A percentile compares a stretch with the other conserved stretches of the same genome.
phyloP scores from a whole-genome alignment of 23 red algal species.

The Agarophyton chilense region DNA sequence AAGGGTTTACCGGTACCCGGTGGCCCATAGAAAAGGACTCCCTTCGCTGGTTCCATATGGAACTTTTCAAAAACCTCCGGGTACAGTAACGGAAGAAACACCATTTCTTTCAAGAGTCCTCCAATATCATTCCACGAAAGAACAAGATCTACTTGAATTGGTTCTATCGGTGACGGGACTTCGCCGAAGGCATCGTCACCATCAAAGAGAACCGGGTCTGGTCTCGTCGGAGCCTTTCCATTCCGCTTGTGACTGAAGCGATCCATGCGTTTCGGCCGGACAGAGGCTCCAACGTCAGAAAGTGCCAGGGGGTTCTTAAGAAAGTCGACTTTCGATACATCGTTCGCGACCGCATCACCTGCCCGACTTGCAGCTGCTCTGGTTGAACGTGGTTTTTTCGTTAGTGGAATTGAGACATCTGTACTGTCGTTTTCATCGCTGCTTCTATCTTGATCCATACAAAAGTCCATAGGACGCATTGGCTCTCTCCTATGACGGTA shows the following conservation, averaged over 20 bases:
- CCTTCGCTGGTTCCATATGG: no score
- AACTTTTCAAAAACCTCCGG: slow-evolving; percentile 84
- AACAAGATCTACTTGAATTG: slow-evolving; percentile 74
- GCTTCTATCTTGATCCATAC: slow-evolving; percentile 18
- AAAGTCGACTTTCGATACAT: no score
- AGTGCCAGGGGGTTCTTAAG: no score
- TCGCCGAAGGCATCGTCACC: slow-evolving; percentile 15
- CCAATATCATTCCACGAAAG: slow-evolving; percentile 92
- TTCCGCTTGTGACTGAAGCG: slow-evolving; percentile 11
- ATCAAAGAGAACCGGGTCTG: slow-evolving; percentile 44
- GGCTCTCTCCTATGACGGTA: no score
- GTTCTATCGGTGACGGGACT: no score
- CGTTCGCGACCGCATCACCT: slow-evolving; percentile 43
- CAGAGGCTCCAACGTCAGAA: no score
- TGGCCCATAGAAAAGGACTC: no score
- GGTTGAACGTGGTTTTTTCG: slow-evolving; percentile 39
- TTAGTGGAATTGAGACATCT: not conserved
- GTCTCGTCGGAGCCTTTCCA: slow-evolving; percentile 20
- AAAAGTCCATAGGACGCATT: no score
- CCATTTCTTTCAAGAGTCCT: slow-evolving; percentile 95
- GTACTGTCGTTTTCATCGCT: slow-evolving; percentile 32
- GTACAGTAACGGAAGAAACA: slow-evolving; percentile 87
- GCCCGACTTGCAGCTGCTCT: slow-evolving; percentile 47
- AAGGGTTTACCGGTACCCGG: no score
- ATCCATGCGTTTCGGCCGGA: no score